A percentile compares a stretch with the other conserved stretches of the same genome.
These are phyloP conservation scores for Aspergillus spinulosporus DNA, from an alignment of 2,329 filamentous ascomycete genomes.

Conservation along the genomic window DNA sequence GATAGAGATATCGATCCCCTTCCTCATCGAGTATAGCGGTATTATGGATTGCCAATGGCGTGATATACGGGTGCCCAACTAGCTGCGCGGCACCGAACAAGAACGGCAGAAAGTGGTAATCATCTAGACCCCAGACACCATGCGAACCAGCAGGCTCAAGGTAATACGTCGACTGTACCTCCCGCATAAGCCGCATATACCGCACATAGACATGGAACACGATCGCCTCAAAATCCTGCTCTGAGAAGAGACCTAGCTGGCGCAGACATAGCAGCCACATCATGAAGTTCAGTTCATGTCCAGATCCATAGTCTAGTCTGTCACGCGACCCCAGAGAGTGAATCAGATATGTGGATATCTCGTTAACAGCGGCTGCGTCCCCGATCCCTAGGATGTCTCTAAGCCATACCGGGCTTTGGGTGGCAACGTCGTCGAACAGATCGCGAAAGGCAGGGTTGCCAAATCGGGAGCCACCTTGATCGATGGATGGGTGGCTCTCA, in stretches of 20 bases:
- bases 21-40: conserved; percentile 84
- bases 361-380: conserved; percentile 58
- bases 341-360: conserved; percentile 76
- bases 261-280: conserved; percentile 96
- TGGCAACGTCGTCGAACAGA: conserved; percentile 62
- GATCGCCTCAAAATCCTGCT: conserved; percentile 69
- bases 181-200: conserved; percentile 84
- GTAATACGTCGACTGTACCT: conserved; percentile 88
- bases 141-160: conserved; percentile 95
- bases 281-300: conserved; percentile 95
- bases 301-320: conserved; percentile 94
- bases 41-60: conserved; percentile 80
- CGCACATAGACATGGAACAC: conserved; percentile 76
- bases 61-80: conserved; percentile 78
- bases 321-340: conserved; percentile 83
- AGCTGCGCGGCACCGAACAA: conserved; percentile 91
- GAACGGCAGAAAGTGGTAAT: conserved; percentile 96
- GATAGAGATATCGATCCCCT: conserved; percentile 78
- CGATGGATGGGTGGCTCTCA: conserved; percentile 71
- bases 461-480: conserved; percentile 86
- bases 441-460: conserved; percentile 88
- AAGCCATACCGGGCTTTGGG: conserved; percentile 45
- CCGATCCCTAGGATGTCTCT: conserved; percentile 41
- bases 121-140: conserved; percentile 95
- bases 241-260: conserved; percentile 67